These are phyloP conservation scores for Gonium pectorale DNA, from an alignment of 139 green algal species.

Conservation along the genomic window DNA sequence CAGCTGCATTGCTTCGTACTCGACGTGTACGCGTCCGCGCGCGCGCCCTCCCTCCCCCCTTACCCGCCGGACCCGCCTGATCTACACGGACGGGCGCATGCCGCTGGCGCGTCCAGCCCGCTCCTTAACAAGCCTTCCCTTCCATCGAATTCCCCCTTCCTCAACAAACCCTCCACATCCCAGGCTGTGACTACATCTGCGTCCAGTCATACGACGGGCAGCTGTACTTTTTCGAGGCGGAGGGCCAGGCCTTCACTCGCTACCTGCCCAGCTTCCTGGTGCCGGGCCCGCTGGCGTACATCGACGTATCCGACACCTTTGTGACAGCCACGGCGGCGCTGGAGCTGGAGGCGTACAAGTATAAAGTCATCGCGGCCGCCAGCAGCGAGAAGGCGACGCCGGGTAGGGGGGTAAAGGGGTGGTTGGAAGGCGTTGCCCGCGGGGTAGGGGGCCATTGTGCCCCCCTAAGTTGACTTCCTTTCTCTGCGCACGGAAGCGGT, in stretches of 20 bases:
- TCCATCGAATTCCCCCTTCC: not conserved
- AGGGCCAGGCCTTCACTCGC: slow-evolving; percentile 47
- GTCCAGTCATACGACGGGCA: slow-evolving; percentile 83
- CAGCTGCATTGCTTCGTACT: too few relatives aligned
- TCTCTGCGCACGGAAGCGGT: too few relatives aligned
- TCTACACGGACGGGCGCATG: too few relatives aligned
- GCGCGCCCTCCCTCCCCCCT: too few relatives aligned
- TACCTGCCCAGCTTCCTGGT: slow-evolving; percentile 74
- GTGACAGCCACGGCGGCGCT: slow-evolving; percentile 65
- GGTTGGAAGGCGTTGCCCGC: not conserved
- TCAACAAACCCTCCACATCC: not conserved
- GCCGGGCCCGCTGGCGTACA: slow-evolving; percentile 60
- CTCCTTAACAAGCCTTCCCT: too few relatives aligned
- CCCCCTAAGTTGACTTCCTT: too few relatives aligned
- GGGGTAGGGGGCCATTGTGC: not conserved
- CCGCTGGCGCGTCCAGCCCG: too few relatives aligned
- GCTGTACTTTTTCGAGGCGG: slow-evolving; percentile 73
- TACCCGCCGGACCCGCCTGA: too few relatives aligned
- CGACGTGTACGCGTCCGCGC: too few relatives aligned
- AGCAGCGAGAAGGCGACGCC: slow-evolving; percentile 38
- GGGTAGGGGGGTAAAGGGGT: not conserved
- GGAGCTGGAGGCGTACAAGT: slow-evolving; percentile 72
- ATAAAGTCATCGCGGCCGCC: slow-evolving; percentile 56
- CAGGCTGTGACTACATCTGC: slow-evolving; percentile 68
- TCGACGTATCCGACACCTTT: slow-evolving; percentile 60